Evolutionary conservation across 1,284 basidiomycete species (phyloP).

Genomic region (Naganishia liquefaciens): DNA sequence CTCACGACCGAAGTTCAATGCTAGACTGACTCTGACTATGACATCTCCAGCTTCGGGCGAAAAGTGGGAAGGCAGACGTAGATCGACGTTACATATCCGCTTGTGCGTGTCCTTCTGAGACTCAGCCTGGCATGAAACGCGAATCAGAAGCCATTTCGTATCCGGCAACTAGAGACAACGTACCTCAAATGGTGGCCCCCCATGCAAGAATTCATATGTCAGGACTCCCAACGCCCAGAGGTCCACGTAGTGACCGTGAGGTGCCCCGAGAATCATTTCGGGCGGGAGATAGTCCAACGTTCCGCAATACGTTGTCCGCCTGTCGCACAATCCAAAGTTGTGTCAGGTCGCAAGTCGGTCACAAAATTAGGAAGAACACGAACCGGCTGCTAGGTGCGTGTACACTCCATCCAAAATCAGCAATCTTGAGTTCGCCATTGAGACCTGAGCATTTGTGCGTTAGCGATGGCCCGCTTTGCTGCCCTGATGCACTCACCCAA

Average conservation of each 20-base stretch:
- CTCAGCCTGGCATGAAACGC: slow-evolving; percentile 2
- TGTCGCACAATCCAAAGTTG: slow-evolving; percentile 16
- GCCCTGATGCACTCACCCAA: slow-evolving; percentile 59
- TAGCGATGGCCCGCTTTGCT: no score
- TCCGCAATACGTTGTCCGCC: slow-evolving; percentile 83
- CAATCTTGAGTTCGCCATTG: slow-evolving; percentile 97
- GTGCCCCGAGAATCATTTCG: slow-evolving; percentile 90
- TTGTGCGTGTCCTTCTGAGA: slow-evolving; percentile 72
- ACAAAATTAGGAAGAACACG: background rate
- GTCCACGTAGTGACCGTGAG: slow-evolving; percentile 60
- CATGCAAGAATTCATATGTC: slow-evolving; percentile 91
- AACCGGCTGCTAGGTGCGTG: slow-evolving; percentile 69
- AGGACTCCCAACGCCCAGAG: slow-evolving; percentile 97
- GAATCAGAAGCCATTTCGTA: no score
- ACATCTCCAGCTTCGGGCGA: slow-evolving; percentile 68
- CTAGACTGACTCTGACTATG: slow-evolving; percentile 59
- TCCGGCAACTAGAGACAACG: slow-evolving; percentile 4
- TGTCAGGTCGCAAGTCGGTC: background rate
- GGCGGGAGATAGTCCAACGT: slow-evolving; percentile 97
- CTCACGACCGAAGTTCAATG: background rate
- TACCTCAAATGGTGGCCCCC: slow-evolving; percentile 86
- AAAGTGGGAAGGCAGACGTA: slow-evolving; percentile 69
- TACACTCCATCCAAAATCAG: slow-evolving; percentile 98
- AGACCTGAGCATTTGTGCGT: slow-evolving; percentile 54
- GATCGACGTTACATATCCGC: slow-evolving; percentile 67